Conservation (phyloP, 306 rosid species). For the Gynostemma pentaphyllum region DNA sequence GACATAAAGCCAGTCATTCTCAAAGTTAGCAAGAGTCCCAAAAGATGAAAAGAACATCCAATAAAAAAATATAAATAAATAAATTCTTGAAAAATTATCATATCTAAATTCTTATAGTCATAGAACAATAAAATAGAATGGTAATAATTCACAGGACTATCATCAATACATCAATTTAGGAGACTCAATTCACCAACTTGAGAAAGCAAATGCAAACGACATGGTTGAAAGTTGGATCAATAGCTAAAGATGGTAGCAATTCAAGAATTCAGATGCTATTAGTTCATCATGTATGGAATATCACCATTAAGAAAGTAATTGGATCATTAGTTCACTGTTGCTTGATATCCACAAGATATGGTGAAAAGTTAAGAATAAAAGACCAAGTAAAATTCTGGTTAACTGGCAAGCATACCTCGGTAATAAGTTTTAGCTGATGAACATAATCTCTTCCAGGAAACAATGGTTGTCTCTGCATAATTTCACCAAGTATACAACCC, state of each 20-base stretch:
- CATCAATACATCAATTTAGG: not conserved
- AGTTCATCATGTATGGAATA: not conserved
- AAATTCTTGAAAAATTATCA: no score
- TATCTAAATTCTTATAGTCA: no score
- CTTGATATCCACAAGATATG: not conserved
- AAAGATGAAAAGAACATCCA: not conserved
- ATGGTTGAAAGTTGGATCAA: not conserved
- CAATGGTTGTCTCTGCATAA: constrained; percentile 68
- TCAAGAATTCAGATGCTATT: not conserved
- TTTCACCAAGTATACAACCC: constrained; percentile 96
- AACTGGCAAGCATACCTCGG: constrained; percentile 47
- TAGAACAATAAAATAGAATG: not conserved
- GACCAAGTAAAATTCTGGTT: not conserved
- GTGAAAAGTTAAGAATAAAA: not conserved
- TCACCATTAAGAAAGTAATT: not conserved
- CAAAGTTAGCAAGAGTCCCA: constrained; percentile 1
- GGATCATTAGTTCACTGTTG: not conserved
- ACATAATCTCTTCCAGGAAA: constrained; percentile 96
- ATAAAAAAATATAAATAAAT: no score
- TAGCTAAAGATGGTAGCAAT: not conserved
- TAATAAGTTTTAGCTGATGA: constrained; percentile 85
- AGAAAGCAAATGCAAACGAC: not conserved
- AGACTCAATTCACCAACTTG: not conserved
- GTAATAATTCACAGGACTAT: not conserved
- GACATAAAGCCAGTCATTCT: not conserved